Evolutionary conservation across 768 basidiomycete genomes (phyloP), one percentile per base, ranked within the genome.

Genomic region (Holtermannia corniformis): DNA sequence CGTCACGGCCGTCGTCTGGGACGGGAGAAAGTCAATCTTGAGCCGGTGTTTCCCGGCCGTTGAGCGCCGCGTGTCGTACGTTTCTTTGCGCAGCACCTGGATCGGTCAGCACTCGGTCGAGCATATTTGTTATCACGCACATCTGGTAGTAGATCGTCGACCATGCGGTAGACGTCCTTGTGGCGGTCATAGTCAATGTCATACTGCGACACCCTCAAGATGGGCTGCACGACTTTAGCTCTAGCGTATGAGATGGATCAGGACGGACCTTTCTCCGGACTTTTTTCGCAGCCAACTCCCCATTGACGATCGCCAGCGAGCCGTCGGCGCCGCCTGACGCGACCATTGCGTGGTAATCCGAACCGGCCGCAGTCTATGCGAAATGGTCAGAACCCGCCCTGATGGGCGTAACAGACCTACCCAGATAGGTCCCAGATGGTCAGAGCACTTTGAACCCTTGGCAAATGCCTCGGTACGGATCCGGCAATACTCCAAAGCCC

Each of bases 281-380:
- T 19, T 61, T 47, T 23, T 52, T 50, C 19, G 52, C 58, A 3
- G 59, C 61, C 5, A n/a, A 14, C 27, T 62, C 47, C 47, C 49
- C 10, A 54, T 70, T 68, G 12, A 50, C 24, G 3, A 74, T 11
- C 2, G 52, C 42, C 20, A 67, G 59, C 0, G 82, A 76, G 0
- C 93, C 93, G 72, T 97, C 93, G 0, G 87, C 81, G 4, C 85
- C 82, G 4, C 84, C 86, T 13, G 84, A 79, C 0, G 85, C 86
- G 3, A 93, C 72, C 67, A 90, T 87, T 4, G 89, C 83, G 62
- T 96, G 93, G 63, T 83, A 85, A 44, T 93, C 86, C 0, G 91
- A 93, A 1, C 82, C 76, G 51, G 78, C 75, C 23, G 91, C 70
- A 51, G 78, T 80, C 91, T 92, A 62, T 1, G 2, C 3, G 44